Evolutionary conservation across 2,329 filamentous ascomycete genomes (phyloP), one percentile per base, ranked within the genome.

Genomic region (Setomelanomma holmii): DNA sequence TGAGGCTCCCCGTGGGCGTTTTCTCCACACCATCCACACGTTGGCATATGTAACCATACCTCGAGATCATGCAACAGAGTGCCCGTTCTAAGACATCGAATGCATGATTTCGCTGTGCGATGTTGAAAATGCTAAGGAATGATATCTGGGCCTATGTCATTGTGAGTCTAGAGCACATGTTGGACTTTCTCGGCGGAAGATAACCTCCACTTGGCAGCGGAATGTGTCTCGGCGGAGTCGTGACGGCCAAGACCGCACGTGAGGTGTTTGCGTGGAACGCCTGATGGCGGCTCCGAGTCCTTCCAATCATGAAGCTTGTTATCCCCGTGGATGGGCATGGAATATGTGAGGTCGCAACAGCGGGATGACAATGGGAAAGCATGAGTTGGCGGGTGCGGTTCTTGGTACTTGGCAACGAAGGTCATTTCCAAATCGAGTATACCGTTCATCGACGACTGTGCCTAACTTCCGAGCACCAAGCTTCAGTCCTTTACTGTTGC

Each of bases 1-100:
- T 33, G 6, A 41, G 44, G 45, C 27, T 47, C 66, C 58, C 55
- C 56, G 61, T 45, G 36, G 41, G 38, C 21, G n/a, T 20, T 20
- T 49, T 45, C 58, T 57, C 55, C 54, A 56, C 53, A 58, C 50
- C 33, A 43, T 42, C 17, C 48, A 47, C 39, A 41, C 39, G 39
- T 68, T 68, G 65, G 64, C 66, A 52, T 35, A 68, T 64, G 62
- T 59, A 67, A 68, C 52, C 51, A 30, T 59, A 61, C 51, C 54
- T 57, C 38, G 52, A 42, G 12, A 53, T 45, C 44, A 52, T 40
- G 52, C 39, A 48, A 49, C 53, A 44, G 52, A 39, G 41, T 21
- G 42, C 22, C 51, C 48, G 48, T 51, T 49, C 59, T 59, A 60
- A 64, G 60, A 49, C 44, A 21, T 34, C 40, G 6, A 23, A 14